These are phyloP conservation scores for Curvularia lunata DNA, from an alignment of 2,329 filamentous ascomycete species.

Conservation along the genomic window DNA sequence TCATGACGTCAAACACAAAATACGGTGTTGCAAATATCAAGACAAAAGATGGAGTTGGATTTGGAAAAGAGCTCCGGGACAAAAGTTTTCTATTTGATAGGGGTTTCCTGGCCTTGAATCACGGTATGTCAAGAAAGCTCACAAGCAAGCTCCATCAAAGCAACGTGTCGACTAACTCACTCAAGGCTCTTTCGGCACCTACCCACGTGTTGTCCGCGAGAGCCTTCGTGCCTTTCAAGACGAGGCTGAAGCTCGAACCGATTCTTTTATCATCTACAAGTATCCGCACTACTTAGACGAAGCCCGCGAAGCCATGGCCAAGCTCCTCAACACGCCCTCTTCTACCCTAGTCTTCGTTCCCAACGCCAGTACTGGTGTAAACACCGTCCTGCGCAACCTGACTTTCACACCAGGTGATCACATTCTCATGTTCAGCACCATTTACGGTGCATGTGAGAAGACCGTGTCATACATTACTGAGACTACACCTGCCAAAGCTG, in stretches of 20 bases:
- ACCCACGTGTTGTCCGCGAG: slow-evolving; percentile 67
- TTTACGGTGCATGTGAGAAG: slow-evolving; percentile 80
- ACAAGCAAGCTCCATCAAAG: not conserved
- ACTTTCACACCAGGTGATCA: slow-evolving; percentile 72
- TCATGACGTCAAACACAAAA: slow-evolving; percentile 21
- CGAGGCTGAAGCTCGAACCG: slow-evolving; percentile 70
- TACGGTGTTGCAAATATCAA: slow-evolving; percentile 13
- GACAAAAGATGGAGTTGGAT: slow-evolving; percentile 43
- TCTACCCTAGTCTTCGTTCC: slow-evolving; percentile 76
- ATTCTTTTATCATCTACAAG: slow-evolving; percentile 76
- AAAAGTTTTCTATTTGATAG: slow-evolving; percentile 73
- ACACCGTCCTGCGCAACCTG: slow-evolving; percentile 80
- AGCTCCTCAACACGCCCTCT: slow-evolving; percentile 67
- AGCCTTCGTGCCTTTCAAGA: slow-evolving; percentile 70
- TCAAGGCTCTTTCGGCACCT: slow-evolving; percentile 77
- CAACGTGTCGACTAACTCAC: no score
- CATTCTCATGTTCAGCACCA: slow-evolving; percentile 77
- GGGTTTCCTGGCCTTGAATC: slow-evolving; percentile 76
- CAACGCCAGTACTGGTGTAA: slow-evolving; percentile 81
- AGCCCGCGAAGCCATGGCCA: slow-evolving; percentile 65
- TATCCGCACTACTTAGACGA: slow-evolving; percentile 68
- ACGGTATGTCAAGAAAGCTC: slow-evolving; percentile 62
- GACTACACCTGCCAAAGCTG: slow-evolving; percentile 58
- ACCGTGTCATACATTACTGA: slow-evolving; percentile 76
- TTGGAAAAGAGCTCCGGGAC: slow-evolving; percentile 60